Base-by-base conservation (phyloP, 257 asterid genomes). In the Schizonepeta tenuifolia region DNA sequence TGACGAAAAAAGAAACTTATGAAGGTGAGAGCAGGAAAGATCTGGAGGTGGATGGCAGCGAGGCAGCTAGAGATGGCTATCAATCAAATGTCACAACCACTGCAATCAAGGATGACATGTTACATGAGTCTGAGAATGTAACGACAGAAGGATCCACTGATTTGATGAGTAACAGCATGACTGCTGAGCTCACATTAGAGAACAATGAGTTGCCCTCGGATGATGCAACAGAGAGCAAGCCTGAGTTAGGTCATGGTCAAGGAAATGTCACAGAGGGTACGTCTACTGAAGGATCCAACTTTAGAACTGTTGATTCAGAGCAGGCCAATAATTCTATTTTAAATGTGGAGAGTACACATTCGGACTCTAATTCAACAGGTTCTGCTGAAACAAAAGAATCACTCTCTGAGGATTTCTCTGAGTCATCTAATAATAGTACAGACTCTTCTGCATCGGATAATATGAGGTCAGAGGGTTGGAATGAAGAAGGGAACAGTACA, bases 11-110 rank as follows among this genome's bases (percentile, higher is more conserved):
- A 20, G 77, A 72, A 53, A 65, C 54, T 67, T 65, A 44, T 74
- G 58, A 33, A 44, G 72, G 31, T 6, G 83, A 75, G 73, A 71
- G 22, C 35, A 56, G 74, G 76, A 73, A 69, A 68, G 79, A 20
- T 58, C 80, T 76, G 53, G 79, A 75, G 70, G 83, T 62, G 56
- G 87, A 65, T 69, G 76, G 72, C 50, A 75, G 65, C n/a, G 81
- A 82, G 75, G 65, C 71, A 68, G 76, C 63, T 64, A 70, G 41
- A 65, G 83, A 74, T 17, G 79, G 43, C 55, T 64, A 64, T 70
- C 74, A 36, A 79, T 58, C 73, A 51, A 77, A 69, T 47, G 70
- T 57, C 17, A 82, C 81, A 31, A 71, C 62, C 53, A 69, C 65
- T 71, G 81, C 72, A 58, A 71, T 55, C 73, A 76, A 79, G 63